Base-by-base conservation (phyloP, 2,329 filamentous ascomycete species). In the Emergomyces africanus region DNA sequence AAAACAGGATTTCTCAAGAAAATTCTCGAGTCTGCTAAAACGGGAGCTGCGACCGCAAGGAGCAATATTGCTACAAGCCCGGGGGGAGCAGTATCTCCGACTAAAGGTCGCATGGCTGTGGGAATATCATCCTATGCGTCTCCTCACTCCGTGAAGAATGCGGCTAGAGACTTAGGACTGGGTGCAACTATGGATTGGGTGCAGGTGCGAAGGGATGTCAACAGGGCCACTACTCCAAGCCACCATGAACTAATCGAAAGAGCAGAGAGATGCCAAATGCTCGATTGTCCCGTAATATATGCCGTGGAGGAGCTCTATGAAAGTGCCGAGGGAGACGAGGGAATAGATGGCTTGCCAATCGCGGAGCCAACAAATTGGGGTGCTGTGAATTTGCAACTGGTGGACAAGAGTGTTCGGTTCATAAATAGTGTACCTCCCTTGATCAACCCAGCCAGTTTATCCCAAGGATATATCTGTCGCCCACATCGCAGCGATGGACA, bases 391-490 rank as follows among this genome's bases (percentile, higher is more conserved):
- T 79, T 97, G 49, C 83, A 81, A 60, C 83, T 96, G 60, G 94
- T 99, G 1, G 94, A 99, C 77, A 99, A 99, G 74, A 96, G 91
- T 69, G 88, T 91, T 5, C 85, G 94, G 1, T 99, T 97, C 71
- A 82, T 97, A 63, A 88, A 84, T 68, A 90, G 83, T 65, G 78
- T 96, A 18, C 90, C 92, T 0, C 84, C 89, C 0, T 87, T 86
- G 74, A 90, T 88, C 0, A 96, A 88, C 18, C 85, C 92, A 0
- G 82, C 86, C 30, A 88, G 87, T 35, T 78, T 99, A 18, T 90
- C 94, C 0, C 94, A 94, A 60, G 89, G 87, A 0, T 96, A 96
- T 69, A 85, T 99, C 12, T 99, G 95, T 69, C 84, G 94, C 33
- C 95, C 94, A 0, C 96, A 96, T 71, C 83, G 91, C 61, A 96